A percentile compares a stretch with the other conserved stretches of the same genome.
Conservation (phyloP, 1,284 basidiomycete genomes). For the Inonotus obliquus region DNA sequence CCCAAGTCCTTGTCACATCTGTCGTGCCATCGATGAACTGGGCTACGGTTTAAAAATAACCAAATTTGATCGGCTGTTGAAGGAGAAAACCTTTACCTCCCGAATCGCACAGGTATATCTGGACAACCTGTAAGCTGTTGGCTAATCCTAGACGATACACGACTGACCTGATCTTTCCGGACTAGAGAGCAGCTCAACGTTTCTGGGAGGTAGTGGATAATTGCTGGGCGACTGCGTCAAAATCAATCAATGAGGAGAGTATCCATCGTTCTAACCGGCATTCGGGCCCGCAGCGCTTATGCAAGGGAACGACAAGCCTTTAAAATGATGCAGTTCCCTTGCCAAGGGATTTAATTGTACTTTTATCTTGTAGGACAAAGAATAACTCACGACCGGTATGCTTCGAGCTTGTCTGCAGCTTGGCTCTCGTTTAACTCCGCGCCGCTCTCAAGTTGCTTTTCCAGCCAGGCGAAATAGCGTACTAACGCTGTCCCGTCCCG, state of each 20-base stretch:
- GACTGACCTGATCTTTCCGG: conserved; percentile 61
- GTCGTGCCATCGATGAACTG: conserved; percentile 95
- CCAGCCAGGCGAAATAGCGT: conserved; percentile 93
- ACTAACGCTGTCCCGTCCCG: conserved; percentile 87
- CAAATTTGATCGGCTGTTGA: background rate
- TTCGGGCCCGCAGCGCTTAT: conserved; percentile 91
- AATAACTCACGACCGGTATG: conserved; percentile 70
- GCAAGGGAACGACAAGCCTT: conserved; percentile 87
- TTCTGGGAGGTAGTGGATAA: conserved; percentile 92
- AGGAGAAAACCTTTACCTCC: conserved; percentile 50
- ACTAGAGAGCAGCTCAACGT: conserved; percentile 73
- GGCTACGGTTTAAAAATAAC: conserved; percentile 35
- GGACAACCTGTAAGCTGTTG: conserved; percentile 4
- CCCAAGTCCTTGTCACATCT: conserved; percentile 88
- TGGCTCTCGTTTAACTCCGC: conserved; percentile 76
- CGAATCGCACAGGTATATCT: conserved; percentile 94
- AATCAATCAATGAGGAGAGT: background rate
- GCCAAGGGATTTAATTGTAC: background rate
- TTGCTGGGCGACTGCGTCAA: background rate
- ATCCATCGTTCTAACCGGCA: conserved; percentile 51
- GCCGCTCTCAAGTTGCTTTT: conserved; percentile 70
- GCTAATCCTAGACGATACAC: background rate
- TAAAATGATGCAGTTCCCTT: conserved; percentile 74
- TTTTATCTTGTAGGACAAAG: background rate
- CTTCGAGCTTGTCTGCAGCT: conserved; percentile 76